These are phyloP conservation scores for Globisporangium emineosum DNA, from an alignment of 352 stramenopile species.

Conservation along the genomic window DNA sequence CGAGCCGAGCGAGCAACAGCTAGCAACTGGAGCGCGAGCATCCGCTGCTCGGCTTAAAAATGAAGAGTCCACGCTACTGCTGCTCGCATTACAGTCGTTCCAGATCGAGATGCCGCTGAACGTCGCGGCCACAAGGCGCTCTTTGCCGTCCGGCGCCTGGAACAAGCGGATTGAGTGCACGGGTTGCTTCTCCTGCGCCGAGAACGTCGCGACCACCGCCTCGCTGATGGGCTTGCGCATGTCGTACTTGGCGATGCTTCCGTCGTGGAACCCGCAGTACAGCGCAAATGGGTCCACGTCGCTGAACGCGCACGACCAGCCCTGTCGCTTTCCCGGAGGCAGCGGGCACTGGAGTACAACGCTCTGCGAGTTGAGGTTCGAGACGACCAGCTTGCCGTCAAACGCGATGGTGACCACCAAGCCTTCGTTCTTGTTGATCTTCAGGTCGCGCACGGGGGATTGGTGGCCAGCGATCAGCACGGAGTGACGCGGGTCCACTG, in stretches of 20 bases:
- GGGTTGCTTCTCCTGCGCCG: slow-evolving; percentile 38
- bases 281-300: slow-evolving; percentile 35
- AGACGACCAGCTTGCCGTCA: slow-evolving; percentile 55
- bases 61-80: slow-evolving; percentile 7
- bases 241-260: slow-evolving; percentile 46
- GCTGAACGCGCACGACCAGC: slow-evolving; percentile 54
- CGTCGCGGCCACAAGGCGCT: slow-evolving; percentile 40
- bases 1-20: slow-evolving; percentile 34
- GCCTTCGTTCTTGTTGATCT: slow-evolving; percentile 30
- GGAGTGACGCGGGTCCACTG: slow-evolving; percentile 28
- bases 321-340: slow-evolving; percentile 35
- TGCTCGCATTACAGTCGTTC: slow-evolving; percentile 21
- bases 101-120: slow-evolving; percentile 44
- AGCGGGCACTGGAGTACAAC: slow-evolving; percentile 38
- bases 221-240: slow-evolving; percentile 34
- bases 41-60: slow-evolving; percentile 12
- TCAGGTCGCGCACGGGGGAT: slow-evolving; percentile 54
- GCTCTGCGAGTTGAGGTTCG: slow-evolving; percentile 37
- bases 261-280: slow-evolving; percentile 57
- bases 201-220: slow-evolving; percentile 31
- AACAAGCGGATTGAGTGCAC: slow-evolving; percentile 54
- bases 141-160: slow-evolving; percentile 19
- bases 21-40: slow-evolving; percentile 19
- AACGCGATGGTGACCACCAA: slow-evolving; percentile 54
- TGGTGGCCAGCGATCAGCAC: slow-evolving; percentile 34